Evolutionary conservation across 2,329 filamentous ascomycete genomes (phyloP).

Genomic region (Leptographium lundbergii): DNA sequence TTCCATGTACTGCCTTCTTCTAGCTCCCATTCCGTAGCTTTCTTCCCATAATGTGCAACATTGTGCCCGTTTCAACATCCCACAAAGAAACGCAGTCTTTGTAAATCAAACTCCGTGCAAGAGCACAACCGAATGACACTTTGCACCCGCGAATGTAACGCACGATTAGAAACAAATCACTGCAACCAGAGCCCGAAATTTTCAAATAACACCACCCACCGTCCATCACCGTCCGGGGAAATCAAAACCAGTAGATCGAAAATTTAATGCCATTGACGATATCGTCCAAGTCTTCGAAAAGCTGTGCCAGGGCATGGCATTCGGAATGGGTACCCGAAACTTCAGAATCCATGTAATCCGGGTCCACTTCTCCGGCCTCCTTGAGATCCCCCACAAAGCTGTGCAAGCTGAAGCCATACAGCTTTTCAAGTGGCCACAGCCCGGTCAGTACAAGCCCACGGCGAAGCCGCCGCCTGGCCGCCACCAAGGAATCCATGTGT

Average conservation of each 20-base stretch:
- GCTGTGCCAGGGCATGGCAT: not conserved
- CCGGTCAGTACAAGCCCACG: not conserved
- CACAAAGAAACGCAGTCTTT: not conserved
- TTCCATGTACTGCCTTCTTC: not conserved
- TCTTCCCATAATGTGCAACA: not conserved
- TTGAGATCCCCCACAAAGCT: not conserved
- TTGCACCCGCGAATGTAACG: not conserved
- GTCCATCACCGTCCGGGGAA: not conserved
- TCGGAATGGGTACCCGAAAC: no score
- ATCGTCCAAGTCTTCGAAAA: not conserved
- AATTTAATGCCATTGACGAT: not conserved
- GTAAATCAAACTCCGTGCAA: not conserved
- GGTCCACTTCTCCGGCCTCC: not conserved
- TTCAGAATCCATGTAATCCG: not conserved
- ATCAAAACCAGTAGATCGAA: not conserved
- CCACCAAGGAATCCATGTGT: not conserved
- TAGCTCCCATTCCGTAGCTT: not conserved
- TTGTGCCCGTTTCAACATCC: not conserved
- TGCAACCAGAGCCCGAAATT: not conserved
- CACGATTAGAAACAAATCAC: not conserved
- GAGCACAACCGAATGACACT: not conserved
- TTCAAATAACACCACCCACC: not conserved
- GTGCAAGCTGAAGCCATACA: not conserved
- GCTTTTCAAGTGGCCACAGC: not conserved
- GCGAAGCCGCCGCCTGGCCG: not conserved